Evolutionary conservation across 768 basidiomycete species (phyloP).

Genomic region (Russula emetica): DNA sequence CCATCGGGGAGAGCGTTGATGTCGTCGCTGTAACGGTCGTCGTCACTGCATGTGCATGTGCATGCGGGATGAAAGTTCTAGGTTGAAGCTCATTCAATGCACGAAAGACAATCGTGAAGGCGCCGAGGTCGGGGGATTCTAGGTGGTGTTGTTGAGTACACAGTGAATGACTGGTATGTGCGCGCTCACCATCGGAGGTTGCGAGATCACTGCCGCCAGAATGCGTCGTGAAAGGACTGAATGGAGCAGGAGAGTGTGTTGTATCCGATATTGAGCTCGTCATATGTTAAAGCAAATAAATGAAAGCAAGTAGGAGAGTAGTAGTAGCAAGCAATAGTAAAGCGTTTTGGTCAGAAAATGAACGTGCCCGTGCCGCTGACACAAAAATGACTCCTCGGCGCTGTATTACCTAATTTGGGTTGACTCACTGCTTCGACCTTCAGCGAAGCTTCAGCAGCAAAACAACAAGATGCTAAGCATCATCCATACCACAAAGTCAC

Average conservation of each 20-base stretch:
- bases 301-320: not conserved
- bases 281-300: conserved; percentile 28
- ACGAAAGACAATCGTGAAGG: conserved; percentile 66
- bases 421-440: not conserved
- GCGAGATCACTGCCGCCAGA: conserved; percentile 34
- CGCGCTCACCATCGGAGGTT: conserved; percentile 38
- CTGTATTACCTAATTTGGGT: not conserved
- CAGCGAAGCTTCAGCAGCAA: not conserved
- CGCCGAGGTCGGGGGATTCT: conserved; percentile 71
- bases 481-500: not conserved
- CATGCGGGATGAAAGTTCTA: conserved; percentile 30
- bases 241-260: conserved; percentile 36
- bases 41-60: conserved; percentile 12
- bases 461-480: not conserved
- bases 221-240: conserved; percentile 39
- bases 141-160: not conserved
- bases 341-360: not conserved
- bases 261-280: conserved; percentile 36
- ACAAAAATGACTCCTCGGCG: not conserved
- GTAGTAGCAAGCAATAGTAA: no score
- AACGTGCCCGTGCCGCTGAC: no score
- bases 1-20: conserved; percentile 33
- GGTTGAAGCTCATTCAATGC: conserved; percentile 57
- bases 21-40: conserved; percentile 30
- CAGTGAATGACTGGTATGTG: not conserved